Evolutionary conservation across 805 yeast genomes (phyloP), one percentile per base, ranked within the genome.

Genomic region (Alloascoidea africana): DNA sequence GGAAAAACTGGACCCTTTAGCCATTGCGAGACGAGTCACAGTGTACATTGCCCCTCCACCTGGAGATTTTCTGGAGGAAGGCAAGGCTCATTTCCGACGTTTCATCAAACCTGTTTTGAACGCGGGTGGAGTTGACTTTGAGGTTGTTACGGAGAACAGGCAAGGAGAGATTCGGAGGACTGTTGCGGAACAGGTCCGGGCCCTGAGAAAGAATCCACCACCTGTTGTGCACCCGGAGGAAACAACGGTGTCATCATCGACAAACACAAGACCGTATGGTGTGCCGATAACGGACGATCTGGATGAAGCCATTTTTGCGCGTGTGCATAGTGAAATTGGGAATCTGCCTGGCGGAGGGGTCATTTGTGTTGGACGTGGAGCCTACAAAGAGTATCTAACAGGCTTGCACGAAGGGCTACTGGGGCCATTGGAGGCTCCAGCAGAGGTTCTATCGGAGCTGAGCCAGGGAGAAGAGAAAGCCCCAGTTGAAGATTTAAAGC

Each of bases 41-140:
- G 75, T 91, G 1, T 87, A 77, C 53, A 69, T 87, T 40, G 94
- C 95, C 0, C 98, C 98, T n/a, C 96, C 97, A 5, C 97, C 98
- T 15, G 82, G 83, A 49, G 96, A 89, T 53, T 83, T 73, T 47
- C 58, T 89, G 36, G 91, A 77, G 33, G 78, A 75, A 40, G 73
- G 89, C 6, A 51, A 81, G 56, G 70, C 68, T 42, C 69, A 82
- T 38, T 84, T 87, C 65, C 70, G 84, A 45, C 72, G 76, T 38
- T 86, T 71, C 51, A 68, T 85, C 45, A 89, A 89, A 58, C 98
- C 98, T 1, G 66, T 87, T 2, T 60, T 89, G 46, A 82, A 79
- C 45, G 68, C 94, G 3, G 79, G 84, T 4, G 94, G 94, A 3
- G 59, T 87, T 16, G 96, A 89, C 56, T 86, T 68, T 50, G 91